Evolutionary conservation across 306 rosid genomes (phyloP).

Genomic region (Ormosia semicastrata): DNA sequence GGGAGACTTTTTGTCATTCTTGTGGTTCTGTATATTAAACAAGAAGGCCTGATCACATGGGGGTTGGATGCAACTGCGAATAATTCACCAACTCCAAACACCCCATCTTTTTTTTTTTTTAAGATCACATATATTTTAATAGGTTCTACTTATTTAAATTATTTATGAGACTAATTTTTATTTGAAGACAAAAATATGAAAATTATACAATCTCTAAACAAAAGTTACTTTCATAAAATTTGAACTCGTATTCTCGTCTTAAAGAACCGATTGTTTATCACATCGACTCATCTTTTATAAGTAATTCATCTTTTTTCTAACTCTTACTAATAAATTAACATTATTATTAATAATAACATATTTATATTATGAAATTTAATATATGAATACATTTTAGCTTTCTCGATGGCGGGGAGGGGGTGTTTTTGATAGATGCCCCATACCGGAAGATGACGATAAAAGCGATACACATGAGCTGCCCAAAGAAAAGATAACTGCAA

Average conservation of each 20-base stretch:
- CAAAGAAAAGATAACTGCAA: background rate
- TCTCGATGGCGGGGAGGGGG: background rate
- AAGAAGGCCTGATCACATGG: slow-evolving; percentile 55
- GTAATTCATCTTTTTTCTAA: slow-evolving; percentile 14
- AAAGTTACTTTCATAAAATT: too few relatives aligned
- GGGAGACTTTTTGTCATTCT: slow-evolving; percentile 47
- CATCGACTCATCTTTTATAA: too few relatives aligned
- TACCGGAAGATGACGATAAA: slow-evolving; percentile 9
- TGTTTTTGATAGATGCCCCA: background rate
- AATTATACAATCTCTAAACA: too few relatives aligned
- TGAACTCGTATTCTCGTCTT: too few relatives aligned
- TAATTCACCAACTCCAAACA: slow-evolving; percentile 57
- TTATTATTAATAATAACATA: background rate
- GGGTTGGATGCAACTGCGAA: slow-evolving; percentile 40
- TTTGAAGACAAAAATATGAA: too few relatives aligned
- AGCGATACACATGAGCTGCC: slow-evolving; percentile 31
- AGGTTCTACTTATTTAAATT: too few relatives aligned
- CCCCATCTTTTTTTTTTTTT: slow-evolving; percentile 10
- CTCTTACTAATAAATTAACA: slow-evolving; percentile 1
- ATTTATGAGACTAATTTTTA: too few relatives aligned
- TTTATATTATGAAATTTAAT: background rate
- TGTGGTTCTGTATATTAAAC: slow-evolving; percentile 21
- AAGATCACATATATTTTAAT: too few relatives aligned
- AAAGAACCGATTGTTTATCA: too few relatives aligned
- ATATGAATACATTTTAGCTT: background rate